Base-by-base conservation (phyloP, 495 filamentous ascomycete genomes). In the Daldinia bambusicola region DNA sequence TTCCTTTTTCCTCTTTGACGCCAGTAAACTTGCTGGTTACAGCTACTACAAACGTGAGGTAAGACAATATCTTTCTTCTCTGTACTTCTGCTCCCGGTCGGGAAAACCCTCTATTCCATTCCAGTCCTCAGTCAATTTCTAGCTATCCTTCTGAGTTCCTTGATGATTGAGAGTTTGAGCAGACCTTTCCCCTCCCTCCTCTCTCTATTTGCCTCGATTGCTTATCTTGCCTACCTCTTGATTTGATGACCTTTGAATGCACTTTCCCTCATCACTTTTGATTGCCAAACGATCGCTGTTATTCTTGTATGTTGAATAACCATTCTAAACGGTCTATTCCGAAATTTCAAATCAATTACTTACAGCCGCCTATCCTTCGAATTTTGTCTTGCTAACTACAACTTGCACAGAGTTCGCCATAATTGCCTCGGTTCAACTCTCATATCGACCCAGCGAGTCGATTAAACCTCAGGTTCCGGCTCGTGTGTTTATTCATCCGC, bases 51-150 rank as follows among this genome's bases (percentile, higher is more conserved):
- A 53, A 61, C 52, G 50, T 61, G 16, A 37, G 63, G 71, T 71
- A 74, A 67, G 67, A 45, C 32, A 36, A 14, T 58, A 32, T 67
- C 51, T 52, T 51, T 50, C 48, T 32, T 43, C 55, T 69, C 22
- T 4, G 30, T 65, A 41, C 34, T 65, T 61, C 59, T 56, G 41
- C 36, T 62, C 58, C 61, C 71, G 64, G 59, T 71, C 64, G 59
- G 59, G 61, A 63, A 26, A 26, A 40, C 48, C 31, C 10, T 60
- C 40, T 32, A 55, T 67, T 60, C 40, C 38, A 55, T 67, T 34
- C 6, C 12, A 41, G 26, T 13, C 38, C 37, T 31, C 37, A 20
- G 22, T 38, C 53, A 16, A 12, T 22, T 22, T 0, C 40, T 16
- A 40, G 16, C 32, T 45, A 37, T 52, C 64, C 14, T 48, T 9